These are phyloP conservation scores for Parastagonospora nodorum DNA, from an alignment of 2,329 filamentous ascomycete genomes.

Conservation along the genomic window DNA sequence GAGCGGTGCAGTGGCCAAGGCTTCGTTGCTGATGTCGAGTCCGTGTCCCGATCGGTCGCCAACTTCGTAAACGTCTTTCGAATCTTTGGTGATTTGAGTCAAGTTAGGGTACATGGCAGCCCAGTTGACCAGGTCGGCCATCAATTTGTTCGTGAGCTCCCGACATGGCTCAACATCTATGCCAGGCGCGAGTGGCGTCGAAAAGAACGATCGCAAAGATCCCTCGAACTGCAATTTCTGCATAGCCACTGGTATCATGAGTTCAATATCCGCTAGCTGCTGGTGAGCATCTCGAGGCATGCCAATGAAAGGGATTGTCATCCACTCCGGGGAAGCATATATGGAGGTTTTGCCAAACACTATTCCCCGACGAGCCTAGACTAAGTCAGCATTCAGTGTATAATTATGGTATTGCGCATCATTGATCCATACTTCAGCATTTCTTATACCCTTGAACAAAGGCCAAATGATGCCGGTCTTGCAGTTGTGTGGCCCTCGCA, in stretches of 20 bases:
- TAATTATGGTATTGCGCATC: not conserved
- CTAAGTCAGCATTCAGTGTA: conserved; percentile 10
- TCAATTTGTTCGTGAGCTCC: conserved; percentile 18
- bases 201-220: conserved; percentile 28
- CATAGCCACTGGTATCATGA: conserved; percentile 32
- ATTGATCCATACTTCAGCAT: conserved; percentile 33
- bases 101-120: conserved; percentile 26
- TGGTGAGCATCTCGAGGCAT: conserved; percentile 32
- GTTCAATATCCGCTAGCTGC: conserved; percentile 31
- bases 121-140: conserved; percentile 26
- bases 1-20: not conserved
- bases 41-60: not conserved
- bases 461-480: conserved; percentile 26
- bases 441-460: conserved; percentile 36
- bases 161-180: conserved; percentile 17
- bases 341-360: conserved; percentile 35
- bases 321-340: conserved; percentile 34
- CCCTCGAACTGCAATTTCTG: conserved; percentile 16
- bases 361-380: conserved; percentile 31
- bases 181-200: conserved; percentile 10
- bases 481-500: conserved; percentile 37
- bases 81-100: conserved; percentile 3
- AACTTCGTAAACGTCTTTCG: conserved; percentile 3
- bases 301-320: conserved; percentile 33
- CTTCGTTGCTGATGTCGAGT: not conserved